Percentiles rank a stretch among this genome's conserved stretches.
These are phyloP conservation scores for Botrytis byssoidea DNA, from an alignment of 2,329 filamentous ascomycete genomes.

Conservation along the genomic window DNA sequence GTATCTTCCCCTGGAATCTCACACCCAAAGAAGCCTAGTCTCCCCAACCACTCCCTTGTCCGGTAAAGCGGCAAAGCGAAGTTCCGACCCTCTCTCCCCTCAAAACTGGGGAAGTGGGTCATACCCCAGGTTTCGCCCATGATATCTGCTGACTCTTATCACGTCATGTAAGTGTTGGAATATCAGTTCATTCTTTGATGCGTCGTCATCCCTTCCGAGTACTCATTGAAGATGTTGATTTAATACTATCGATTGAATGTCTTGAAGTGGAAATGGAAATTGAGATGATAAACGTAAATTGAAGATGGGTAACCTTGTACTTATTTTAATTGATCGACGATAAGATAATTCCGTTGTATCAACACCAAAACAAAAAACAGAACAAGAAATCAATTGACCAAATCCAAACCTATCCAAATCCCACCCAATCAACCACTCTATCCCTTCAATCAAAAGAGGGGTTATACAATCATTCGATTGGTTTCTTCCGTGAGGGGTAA, in stretches of 20 bases:
- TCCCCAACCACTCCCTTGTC: not conserved
- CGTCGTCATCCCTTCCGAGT: too few species aligned
- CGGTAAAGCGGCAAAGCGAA: constrained; percentile 1
- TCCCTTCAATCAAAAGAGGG: not conserved
- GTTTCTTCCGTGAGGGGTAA: constrained; percentile 9
- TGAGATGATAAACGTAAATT: not conserved
- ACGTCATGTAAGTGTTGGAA: not conserved
- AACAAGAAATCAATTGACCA: not conserved
- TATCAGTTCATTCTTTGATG: not conserved
- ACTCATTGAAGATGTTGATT: too few species aligned
- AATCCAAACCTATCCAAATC: not conserved
- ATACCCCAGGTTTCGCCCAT: constrained; percentile 9
- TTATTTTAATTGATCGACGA: not conserved
- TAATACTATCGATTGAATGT: not conserved
- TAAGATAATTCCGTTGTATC: too few species aligned
- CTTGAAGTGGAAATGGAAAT: not conserved
- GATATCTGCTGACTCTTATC: constrained; percentile 7
- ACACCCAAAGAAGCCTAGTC: constrained; percentile 1
- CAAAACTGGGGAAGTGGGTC: constrained; percentile 20
- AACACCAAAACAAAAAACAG: too few species aligned
- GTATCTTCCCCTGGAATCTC: not conserved
- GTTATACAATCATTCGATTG: not conserved
- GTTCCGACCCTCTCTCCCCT: not conserved
- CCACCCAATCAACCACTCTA: not conserved
- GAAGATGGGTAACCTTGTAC: not conserved